Base-by-base conservation (phyloP, 805 yeast species). In the Metschnikowia cerradonensis region DNA sequence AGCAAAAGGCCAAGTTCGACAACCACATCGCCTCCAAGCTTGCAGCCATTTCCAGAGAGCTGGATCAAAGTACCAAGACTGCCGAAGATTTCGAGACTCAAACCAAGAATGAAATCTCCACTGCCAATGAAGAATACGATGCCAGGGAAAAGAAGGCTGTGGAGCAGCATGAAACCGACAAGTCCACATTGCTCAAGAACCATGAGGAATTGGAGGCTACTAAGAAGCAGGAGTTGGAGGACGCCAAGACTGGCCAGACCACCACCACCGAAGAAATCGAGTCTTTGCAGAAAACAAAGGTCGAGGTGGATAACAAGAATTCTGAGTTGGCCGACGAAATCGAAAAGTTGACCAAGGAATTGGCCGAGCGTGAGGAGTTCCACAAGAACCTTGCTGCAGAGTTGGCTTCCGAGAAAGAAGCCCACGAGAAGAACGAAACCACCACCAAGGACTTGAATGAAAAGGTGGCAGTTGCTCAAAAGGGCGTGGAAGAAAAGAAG, bases 71-170 rank as follows among this genome's bases (percentile, higher is more conserved):
- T 47, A 70, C 68, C 32, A 54, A 59, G 20, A 67, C 63, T 13
- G 53, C 58, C 6, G 72, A 63, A 41, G 62, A 60, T 10, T 76
- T 78, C 55, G 72, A 77, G 44, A 63, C 61, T n/a, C 66, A 67
- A 19, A 72, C 78, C 38, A 71, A 65, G 45, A 60, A 59, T 33
- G 77, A 73, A 50, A 79, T 79, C 49, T 75, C 69, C 53, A 71
- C 75, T 35, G 79, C 79, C 51, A 69, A 65, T 38, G 63, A 62
- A 17, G 80, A 78, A 40, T 77, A 66, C 52, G 75, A 67, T 47
- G 67, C 67, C n/a, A 73, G 78, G 40, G 84, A 79, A 65, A 61
- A 58, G 17, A 67, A 70, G 42, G 79, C 82, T 6, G 75, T 74
- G 40, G 78, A 65, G 43, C 67, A 72, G 50, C 84, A 80, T 58